phyloP scores from a whole-genome alignment of 441 rosid genomes.

The Populus hybrid region DNA sequence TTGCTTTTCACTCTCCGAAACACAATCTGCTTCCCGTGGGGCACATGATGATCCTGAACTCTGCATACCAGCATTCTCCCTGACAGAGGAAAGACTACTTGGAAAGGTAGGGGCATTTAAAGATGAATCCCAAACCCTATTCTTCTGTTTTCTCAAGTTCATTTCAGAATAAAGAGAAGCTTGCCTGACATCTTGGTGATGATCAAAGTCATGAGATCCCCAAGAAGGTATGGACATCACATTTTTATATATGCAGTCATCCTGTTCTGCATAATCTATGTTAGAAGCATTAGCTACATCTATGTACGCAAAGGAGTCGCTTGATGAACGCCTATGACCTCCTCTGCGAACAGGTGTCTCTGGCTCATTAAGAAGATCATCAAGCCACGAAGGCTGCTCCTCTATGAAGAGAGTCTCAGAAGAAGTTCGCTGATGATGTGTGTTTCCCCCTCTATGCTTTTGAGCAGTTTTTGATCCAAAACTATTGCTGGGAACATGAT shows the following conservation, averaged over 20 bases:
- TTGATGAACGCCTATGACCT: slow-evolving; percentile 97
- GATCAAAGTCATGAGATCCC: slow-evolving; percentile 70
- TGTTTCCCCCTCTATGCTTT: slow-evolving; percentile 56
- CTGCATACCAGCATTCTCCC: slow-evolving; percentile 50
- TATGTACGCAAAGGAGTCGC: slow-evolving; percentile 92
- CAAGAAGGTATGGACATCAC: slow-evolving; percentile 45
- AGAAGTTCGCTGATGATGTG: slow-evolving; percentile 83
- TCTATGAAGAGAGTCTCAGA: slow-evolving; percentile 84
- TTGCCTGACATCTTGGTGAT: slow-evolving; percentile 49
- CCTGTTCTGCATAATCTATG: slow-evolving; percentile 56
- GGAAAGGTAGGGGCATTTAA: slow-evolving; percentile 41
- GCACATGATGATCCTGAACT: slow-evolving; percentile 48
- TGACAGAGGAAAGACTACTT: slow-evolving; percentile 45
- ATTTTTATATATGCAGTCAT: slow-evolving; percentile 52
- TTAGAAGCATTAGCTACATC: slow-evolving; percentile 64
- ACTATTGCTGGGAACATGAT: slow-evolving; percentile 51
- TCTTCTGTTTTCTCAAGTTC: slow-evolving; percentile 52
- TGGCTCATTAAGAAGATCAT: slow-evolving; percentile 97
- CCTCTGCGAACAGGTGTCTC: slow-evolving; percentile 89
- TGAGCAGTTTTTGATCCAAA: slow-evolving; percentile 67
- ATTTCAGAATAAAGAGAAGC: slow-evolving; percentile 46
- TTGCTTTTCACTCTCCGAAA: slow-evolving; percentile 46
- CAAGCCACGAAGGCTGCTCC: slow-evolving; percentile 99
- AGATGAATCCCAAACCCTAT: slow-evolving; percentile 57
- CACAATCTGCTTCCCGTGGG: slow-evolving; percentile 50